Conservation (phyloP, 73 alveolate species). For the Paraurostyla sp. region DNA sequence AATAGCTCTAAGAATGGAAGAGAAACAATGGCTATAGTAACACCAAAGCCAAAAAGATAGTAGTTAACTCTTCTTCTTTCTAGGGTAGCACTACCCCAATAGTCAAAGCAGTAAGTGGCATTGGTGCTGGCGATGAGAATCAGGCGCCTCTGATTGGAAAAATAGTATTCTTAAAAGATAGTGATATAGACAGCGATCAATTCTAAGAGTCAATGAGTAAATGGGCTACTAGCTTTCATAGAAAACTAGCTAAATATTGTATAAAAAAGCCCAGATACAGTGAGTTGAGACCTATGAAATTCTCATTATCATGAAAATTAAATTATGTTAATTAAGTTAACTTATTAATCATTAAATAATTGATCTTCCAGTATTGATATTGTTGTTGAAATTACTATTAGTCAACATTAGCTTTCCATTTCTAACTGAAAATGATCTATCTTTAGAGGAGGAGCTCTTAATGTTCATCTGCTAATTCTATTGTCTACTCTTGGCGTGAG, state of each 20-base stretch:
- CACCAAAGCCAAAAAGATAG: conserved; percentile 36
- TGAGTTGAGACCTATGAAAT: conserved; percentile 78
- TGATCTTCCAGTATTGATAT: background rate
- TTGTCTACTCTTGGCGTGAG: background rate
- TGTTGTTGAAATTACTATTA: background rate
- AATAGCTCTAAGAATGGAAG: conserved; percentile 9
- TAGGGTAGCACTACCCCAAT: background rate
- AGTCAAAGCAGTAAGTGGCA: conserved; percentile 15
- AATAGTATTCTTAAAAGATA: conserved; percentile 67
- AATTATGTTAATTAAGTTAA: background rate
- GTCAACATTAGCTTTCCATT: conserved; percentile 36
- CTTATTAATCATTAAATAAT: background rate
- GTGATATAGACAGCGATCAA: conserved; percentile 57
- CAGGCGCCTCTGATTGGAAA: conserved; percentile 58
- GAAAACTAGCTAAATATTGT: conserved; percentile 62
- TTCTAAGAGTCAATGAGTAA: conserved; percentile 61
- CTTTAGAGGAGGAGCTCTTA: background rate
- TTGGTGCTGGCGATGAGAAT: conserved; percentile 14
- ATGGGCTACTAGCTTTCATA: conserved; percentile 70
- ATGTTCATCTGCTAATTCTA: background rate
- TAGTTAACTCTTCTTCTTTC: conserved; percentile 45
- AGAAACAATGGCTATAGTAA: background rate
- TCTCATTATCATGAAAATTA: conserved; percentile 45
- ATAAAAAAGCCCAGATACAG: conserved; percentile 69
- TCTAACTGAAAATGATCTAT: conserved; percentile 24